Evolutionary conservation across 164 flowering plant species (phyloP), one percentile per base, ranked within the genome.

Genomic region (Brasenia schreberi): DNA sequence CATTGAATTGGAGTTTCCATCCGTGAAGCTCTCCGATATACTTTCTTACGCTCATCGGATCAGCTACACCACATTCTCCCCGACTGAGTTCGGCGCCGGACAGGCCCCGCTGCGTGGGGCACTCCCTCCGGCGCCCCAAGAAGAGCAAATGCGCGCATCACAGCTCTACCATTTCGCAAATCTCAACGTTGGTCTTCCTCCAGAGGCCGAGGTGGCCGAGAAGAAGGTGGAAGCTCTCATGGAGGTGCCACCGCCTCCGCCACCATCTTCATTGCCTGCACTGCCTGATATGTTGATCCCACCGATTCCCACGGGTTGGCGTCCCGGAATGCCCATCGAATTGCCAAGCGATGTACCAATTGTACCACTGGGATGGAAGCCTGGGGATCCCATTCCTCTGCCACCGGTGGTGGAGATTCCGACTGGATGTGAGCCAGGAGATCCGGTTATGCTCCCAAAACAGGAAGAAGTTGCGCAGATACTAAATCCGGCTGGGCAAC

Each of bases 41-140:
- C 66, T 94, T 45, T 86, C 96, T 0, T 91, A 84, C 60, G 99
- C 97, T 4, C 96, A 91, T 43, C 74, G 79, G 65, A 86, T 91
- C 16, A 94, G 99, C 74, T 91, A 91, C 78, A 94, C 97, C 4
- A 94, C 96, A 1, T 91, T 94, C 72, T 97, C 98, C 5, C 97
- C 98, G 11, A 96, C 98, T 0, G 97, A 94, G 66, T 90, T 87
- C 69, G 98, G 96, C 16, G 92, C 95, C 7, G 96, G 94, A 9
- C 83, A 74, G 64, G 97, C 84, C 17, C 97, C 96, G 0, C 88
- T 89, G 5, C 62, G 97, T 0, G 99, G 95, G 9, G 97, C 96
- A 4, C 78, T 91, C 1, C 97, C 99, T 2, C 99, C 99, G 18
- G 99, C 99, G 7, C 99, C 99, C 2, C 99, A 94, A 58, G 99